Conservation (phyloP, 495 filamentous ascomycete species). For the Penicillium malachiteum region DNA sequence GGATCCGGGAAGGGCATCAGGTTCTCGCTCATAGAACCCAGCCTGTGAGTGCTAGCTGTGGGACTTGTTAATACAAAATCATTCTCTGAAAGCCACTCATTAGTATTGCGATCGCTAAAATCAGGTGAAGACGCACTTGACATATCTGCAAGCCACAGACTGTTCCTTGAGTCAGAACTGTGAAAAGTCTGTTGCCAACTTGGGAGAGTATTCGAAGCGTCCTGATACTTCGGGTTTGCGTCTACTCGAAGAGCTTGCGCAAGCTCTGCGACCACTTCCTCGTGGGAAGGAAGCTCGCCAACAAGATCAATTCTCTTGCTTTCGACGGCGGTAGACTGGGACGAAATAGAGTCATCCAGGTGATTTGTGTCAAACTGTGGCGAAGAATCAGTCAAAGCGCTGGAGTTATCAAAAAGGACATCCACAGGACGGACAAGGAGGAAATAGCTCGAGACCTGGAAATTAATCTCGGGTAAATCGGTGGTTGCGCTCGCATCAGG, state of each 20-base stretch:
- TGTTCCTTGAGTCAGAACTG: neutral
- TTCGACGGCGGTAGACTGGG: neutral
- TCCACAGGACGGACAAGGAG: neutral
- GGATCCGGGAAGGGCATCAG: too few relatives aligned
- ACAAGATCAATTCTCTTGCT: neutral
- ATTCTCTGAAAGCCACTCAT: constrained; percentile 1
- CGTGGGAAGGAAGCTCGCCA: neutral
- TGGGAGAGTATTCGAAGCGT: too few relatives aligned
- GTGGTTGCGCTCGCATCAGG: neutral
- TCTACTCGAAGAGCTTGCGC: neutral
- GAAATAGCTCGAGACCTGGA: neutral
- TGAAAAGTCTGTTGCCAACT: too few relatives aligned
- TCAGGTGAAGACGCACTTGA: neutral
- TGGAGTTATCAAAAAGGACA: neutral
- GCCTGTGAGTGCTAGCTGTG: neutral
- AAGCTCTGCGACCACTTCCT: neutral
- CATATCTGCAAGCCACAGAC: constrained; percentile 5
- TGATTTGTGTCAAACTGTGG: neutral
- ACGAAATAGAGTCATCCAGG: neutral
- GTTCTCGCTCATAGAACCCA: too few relatives aligned
- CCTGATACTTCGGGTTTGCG: neutral
- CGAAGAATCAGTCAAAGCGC: neutral
- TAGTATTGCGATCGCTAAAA: neutral
- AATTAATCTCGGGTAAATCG: neutral
- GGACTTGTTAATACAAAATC: neutral